phyloP scores from a whole-genome alignment of 108 stramenopile species.

The Bacterosira constricta region DNA sequence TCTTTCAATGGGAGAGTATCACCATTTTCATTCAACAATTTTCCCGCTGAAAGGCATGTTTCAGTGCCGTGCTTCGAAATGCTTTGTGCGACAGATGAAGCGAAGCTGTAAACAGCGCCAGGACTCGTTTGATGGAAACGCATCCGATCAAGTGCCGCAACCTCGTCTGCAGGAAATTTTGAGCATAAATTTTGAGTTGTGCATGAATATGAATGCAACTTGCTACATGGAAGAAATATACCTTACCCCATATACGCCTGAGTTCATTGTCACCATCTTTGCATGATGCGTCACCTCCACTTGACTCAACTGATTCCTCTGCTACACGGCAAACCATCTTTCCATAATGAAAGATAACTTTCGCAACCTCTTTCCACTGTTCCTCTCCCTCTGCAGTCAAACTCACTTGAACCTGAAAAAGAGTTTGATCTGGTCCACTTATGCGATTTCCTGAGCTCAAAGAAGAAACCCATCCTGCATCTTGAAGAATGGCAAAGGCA shows the following conservation, averaged over 20 bases:
- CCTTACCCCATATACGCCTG: constrained; percentile 26
- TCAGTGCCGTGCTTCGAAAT: constrained; percentile 72
- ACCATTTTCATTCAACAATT: constrained; percentile 67
- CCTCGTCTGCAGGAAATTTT: constrained; percentile 61
- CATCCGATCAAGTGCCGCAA: constrained; percentile 50
- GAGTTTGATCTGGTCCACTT: constrained; percentile 65
- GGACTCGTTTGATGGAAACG: constrained; percentile 82
- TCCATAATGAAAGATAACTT: constrained; percentile 67
- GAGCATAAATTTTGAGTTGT: background rate
- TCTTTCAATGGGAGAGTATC: constrained; percentile 62
- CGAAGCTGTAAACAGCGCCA: constrained; percentile 69
- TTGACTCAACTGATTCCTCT: constrained; percentile 16
- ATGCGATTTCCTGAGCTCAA: constrained; percentile 67
- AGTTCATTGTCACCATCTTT: constrained; percentile 14
- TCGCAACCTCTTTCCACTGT: constrained; percentile 69
- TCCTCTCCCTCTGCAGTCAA: constrained; percentile 81
- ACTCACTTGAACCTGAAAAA: constrained; percentile 72
- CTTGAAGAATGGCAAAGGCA: constrained; percentile 73
- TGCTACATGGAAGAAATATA: constrained; percentile 17
- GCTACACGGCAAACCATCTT: constrained; percentile 58
- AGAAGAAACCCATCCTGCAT: constrained; percentile 60
- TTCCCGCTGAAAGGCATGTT: constrained; percentile 67
- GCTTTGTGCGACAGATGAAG: constrained; percentile 59
- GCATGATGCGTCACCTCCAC: background rate
- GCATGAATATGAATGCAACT: background rate